A percentile compares a stretch with the other conserved stretches of the same genome.
These are phyloP conservation scores for Debaryomyces singareniensis DNA, from an alignment of 1,139 yeast genomes.

Conservation along the genomic window DNA sequence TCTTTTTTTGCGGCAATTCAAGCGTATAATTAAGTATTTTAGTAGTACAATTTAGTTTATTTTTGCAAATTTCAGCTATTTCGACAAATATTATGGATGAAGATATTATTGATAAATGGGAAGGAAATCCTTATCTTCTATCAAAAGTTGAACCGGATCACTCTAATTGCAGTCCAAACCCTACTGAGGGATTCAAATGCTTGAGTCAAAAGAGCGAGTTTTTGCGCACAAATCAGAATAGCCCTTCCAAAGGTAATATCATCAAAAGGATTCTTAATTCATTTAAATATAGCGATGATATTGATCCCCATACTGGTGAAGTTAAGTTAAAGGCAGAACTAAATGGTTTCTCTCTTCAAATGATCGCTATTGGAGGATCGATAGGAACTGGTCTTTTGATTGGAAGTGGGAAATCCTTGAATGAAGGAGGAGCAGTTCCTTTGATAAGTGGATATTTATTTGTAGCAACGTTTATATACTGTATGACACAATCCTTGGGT, in stretches of 20 bases:
- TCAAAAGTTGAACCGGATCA: no score
- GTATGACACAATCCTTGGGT: conserved; percentile 18
- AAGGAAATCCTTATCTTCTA: no score
- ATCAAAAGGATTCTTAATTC: conserved; percentile 9
- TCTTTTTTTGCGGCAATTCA: conserved; percentile 1
- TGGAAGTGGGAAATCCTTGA: conserved; percentile 8
- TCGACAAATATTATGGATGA: no score
- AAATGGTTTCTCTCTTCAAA: conserved; percentile 12
- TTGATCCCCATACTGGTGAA: conserved; percentile 6
- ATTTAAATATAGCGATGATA: conserved; percentile 8
- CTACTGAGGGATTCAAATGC: no score
- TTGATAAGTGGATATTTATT: conserved; percentile 6
- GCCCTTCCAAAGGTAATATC: no score
- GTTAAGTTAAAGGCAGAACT: conserved; percentile 6
- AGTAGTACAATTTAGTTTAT: no score
- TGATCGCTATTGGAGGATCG: conserved; percentile 20
- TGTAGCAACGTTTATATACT: conserved; percentile 14
- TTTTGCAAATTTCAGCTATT: no score
- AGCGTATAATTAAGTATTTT: no score
- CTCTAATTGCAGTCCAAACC: no score
- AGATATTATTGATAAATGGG: no score
- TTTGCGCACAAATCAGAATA: no score
- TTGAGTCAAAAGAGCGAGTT: no score
- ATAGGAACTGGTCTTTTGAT: conserved; percentile 15
- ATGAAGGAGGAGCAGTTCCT: conserved; percentile 9